Evolutionary conservation across 2,329 filamentous ascomycete genomes (phyloP), one percentile per base, ranked within the genome.

Genomic region (Pestalotiopsis sp.): DNA sequence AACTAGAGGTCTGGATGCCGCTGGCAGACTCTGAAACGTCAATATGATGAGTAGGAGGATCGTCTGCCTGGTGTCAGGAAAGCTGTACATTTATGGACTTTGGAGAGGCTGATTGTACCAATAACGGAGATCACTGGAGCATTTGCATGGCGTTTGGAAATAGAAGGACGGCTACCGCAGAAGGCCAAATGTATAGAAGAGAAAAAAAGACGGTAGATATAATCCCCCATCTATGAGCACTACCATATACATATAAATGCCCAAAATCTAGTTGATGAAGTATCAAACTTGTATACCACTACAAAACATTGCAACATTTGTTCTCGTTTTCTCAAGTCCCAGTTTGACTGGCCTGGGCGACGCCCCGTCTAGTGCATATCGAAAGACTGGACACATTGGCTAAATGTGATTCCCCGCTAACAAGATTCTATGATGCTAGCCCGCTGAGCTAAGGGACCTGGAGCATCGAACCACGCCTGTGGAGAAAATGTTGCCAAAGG

Each of bases 1-100:
- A 91, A 80, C 87, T 98, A 73, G 92, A 95, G 68, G 73, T 80
- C 56, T 82, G 82, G 77, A 72, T 82, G 69, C 82, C 82, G 12
- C 20, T 73, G 45, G 79, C 81, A 70, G 72, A 72, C 66, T 72
- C 75, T 64, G 77, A 77, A 58, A 73, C 77, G 64, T 68, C 75
- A 49, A 57, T 69, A 68, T 77, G 31, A 36, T 36, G 75, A 66
- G 31, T 25, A 14, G 27, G 27, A 52, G 41, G n/a, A 11, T 20
- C 49, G 62, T 31, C 14, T 64, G 25, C 11, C 11, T 25, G 38
- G 1, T 9, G 7, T 25, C 11, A 39, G 25, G 39, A 57, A 45
- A 64, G 39, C n/a, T 62, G 59, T 62, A 62, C 31, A 39, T 36
- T 36, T 64, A n/a, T 66, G 25, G 63, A 41, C 63, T 66, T 58